Base-by-base conservation (phyloP, 345 rosid species). In the Cochlearia excelsa region DNA sequence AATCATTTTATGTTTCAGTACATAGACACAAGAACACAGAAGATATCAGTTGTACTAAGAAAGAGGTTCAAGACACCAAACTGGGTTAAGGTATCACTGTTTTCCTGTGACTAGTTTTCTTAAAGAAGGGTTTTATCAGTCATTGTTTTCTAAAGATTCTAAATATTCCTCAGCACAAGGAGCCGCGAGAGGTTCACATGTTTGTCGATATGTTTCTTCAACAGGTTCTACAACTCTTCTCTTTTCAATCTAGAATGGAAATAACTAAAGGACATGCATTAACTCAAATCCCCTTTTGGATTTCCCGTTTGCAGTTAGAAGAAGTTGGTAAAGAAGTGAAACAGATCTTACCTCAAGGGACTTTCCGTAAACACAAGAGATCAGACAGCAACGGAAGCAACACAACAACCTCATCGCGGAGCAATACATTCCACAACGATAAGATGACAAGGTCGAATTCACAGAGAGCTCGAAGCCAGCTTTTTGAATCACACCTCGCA, bases 141-240 rank as follows among this genome's bases (percentile, higher is more conserved):
- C 29, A 46, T 42, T 66, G 29, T 68, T 31, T 47, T 64, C 65
- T 64, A 40, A 75, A 55, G 40, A 51, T 54, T 69, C 49, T 59
- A 56, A 38, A 68, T 60, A 58, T 77, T 72, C 53, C 57, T 70
- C 88, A 94, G 99, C 99, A 94, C 77, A 94, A 87, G 84, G 99
- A 94, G 79, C 99, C 99, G 16, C 77, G 96, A 69, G 99, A 94
- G 79, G 97, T 94, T 34, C 99, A 94, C 54, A 90, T 94, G 99
- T 90, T 77, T 70, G 95, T 87, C 44, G 99, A 90, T 82, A 70
- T 94, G 73, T 82, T 94, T 76, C 82, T 85, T 64, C 92, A 82
- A 70, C 95, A 94, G 99, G 99, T 90, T 59, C 62, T 1, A 46
- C 58, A 40, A 56, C 64, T 55, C 11, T 52, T 52, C 41, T 59